A percentile compares a stretch with the other conserved stretches of the same genome.
Conservation (phyloP, 2,329 filamentous ascomycete species). For the Stemphylium beticola region DNA sequence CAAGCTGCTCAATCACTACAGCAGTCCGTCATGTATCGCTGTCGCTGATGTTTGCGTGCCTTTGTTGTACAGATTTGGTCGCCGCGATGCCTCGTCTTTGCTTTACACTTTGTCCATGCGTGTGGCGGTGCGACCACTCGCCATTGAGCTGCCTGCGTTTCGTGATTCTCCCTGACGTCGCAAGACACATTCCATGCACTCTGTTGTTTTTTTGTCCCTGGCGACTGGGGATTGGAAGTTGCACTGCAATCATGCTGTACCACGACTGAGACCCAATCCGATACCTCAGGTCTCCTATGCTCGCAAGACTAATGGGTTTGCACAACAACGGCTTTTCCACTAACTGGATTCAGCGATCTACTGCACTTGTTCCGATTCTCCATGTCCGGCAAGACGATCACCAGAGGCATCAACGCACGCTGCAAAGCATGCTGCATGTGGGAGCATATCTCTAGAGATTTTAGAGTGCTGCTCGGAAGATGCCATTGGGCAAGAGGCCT, state of each 20-base stretch:
- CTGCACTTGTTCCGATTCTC: constrained; percentile 35
- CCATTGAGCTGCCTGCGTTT: constrained; percentile 5
- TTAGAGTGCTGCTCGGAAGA: constrained; percentile 39
- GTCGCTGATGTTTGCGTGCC: background rate
- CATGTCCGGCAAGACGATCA: constrained; percentile 24
- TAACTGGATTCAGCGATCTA: constrained; percentile 39
- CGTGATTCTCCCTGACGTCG: constrained; percentile 6
- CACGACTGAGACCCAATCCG: constrained; percentile 28
- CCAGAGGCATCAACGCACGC: constrained; percentile 20
- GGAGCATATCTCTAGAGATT: constrained; percentile 28
- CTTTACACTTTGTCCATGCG: constrained; percentile 5
- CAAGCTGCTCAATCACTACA: constrained; percentile 1
- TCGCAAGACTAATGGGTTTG: constrained; percentile 35
- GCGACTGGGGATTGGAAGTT: constrained; percentile 31
- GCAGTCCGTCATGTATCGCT: background rate
- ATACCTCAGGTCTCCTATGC: constrained; percentile 25
- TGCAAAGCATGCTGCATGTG: constrained; percentile 36
- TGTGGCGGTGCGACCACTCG: constrained; percentile 2
- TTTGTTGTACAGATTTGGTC: background rate
- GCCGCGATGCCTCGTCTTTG: constrained; percentile 18
- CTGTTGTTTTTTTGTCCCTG: constrained; percentile 24
- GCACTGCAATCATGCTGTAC: constrained; percentile 43
- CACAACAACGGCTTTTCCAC: constrained; percentile 36
- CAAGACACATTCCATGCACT: constrained; percentile 20
- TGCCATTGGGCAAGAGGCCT: constrained; percentile 32